phyloP scores from a whole-genome alignment of 129 eudicot genomes.

The Helianthus tuberosus region DNA sequence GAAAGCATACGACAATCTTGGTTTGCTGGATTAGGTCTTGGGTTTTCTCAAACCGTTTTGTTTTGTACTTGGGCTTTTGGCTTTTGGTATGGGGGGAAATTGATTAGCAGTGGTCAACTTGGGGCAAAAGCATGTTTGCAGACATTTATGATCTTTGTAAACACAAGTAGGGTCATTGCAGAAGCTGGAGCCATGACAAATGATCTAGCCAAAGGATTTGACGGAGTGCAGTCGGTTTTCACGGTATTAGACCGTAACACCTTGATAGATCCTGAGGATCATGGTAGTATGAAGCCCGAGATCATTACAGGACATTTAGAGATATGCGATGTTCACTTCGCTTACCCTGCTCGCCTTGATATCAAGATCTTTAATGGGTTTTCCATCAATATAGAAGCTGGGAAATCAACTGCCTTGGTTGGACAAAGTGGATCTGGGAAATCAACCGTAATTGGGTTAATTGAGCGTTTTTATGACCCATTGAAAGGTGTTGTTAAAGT shows the following conservation, averaged over 20 bases:
- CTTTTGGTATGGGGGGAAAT: conserved; percentile 90
- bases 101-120: conserved; percentile 54
- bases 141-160: conserved; percentile 64
- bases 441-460: conserved; percentile 72
- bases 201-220: conserved; percentile 73
- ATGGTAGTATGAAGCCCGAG: conserved; percentile 48
- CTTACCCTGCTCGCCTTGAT: conserved; percentile 72
- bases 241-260: conserved; percentile 65
- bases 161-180: conserved; percentile 76
- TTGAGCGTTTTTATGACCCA: conserved; percentile 83
- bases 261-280: conserved; percentile 64
- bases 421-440: conserved; percentile 93
- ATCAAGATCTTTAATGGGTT: conserved; percentile 56
- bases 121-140: conserved; percentile 60
- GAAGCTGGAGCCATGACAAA: conserved; percentile 86
- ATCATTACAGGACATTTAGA: conserved; percentile 62
- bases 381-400: conserved; percentile 65
- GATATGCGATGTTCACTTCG: conserved; percentile 62
- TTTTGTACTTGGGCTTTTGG: conserved; percentile 62
- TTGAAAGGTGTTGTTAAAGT: conserved; percentile 54
- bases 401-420: conserved; percentile 81
- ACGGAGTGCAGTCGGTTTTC: conserved; percentile 74
- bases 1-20: conserved; percentile 85
- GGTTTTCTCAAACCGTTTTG: conserved; percentile 64
- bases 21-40: conserved; percentile 79